Evolutionary conservation across 2,329 filamentous ascomycete genomes (phyloP).

Genomic region (Volutella citrinella): DNA sequence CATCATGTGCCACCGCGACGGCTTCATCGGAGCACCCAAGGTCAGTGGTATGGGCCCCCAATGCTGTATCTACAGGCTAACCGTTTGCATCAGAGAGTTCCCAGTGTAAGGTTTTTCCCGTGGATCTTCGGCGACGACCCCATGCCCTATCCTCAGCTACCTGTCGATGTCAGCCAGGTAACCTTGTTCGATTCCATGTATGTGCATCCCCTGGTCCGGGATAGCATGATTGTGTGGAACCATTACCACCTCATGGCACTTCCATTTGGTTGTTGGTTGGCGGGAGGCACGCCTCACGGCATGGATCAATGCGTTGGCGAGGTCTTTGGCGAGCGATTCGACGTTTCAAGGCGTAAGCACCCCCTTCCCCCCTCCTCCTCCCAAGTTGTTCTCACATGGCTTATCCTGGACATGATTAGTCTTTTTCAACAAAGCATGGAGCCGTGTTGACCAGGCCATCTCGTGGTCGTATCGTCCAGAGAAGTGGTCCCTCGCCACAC

Average conservation of each 20-base stretch:
- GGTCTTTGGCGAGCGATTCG: constrained; percentile 23
- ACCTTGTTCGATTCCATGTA: constrained; percentile 14
- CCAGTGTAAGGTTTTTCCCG: constrained; percentile 9
- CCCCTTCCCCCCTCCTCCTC: no score
- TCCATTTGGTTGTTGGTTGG: constrained; percentile 6
- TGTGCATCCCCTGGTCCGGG: constrained; percentile 10
- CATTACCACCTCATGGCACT: constrained; percentile 10
- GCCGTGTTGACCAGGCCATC: constrained; percentile 32
- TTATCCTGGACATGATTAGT: constrained; percentile 15
- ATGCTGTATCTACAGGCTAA: constrained; percentile 4
- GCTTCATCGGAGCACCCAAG: constrained; percentile 27
- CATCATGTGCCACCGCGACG: constrained; percentile 39
- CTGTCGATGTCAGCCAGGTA: constrained; percentile 8
- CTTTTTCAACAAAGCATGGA: constrained; percentile 34
- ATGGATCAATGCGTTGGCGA: constrained; percentile 17
- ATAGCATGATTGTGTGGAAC: constrained; percentile 13
- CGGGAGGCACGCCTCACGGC: constrained; percentile 3
- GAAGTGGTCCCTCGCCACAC: constrained; percentile 20
- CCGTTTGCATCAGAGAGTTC: constrained; percentile 1
- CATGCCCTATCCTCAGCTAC: constrained; percentile 8
- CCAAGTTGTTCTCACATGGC: not conserved
- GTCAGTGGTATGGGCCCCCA: constrained; percentile 33
- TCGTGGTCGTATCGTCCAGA: constrained; percentile 29
- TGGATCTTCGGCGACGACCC: constrained; percentile 14
- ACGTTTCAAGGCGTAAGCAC: constrained; percentile 24